These are phyloP conservation scores for Cryptococcus jaspeensis DNA, from an alignment of 1,284 basidiomycete species.

Conservation along the genomic window DNA sequence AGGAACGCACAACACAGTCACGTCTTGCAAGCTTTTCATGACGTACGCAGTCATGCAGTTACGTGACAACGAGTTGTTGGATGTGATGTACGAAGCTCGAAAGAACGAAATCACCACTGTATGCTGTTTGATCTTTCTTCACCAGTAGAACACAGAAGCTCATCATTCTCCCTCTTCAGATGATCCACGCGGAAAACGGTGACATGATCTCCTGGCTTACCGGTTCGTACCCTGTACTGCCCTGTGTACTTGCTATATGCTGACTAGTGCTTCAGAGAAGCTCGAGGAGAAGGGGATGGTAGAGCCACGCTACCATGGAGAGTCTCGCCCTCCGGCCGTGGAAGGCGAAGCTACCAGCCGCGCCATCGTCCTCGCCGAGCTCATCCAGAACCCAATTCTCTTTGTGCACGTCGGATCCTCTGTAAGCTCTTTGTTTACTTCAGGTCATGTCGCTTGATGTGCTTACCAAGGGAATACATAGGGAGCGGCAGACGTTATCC, in stretches of 20 bases:
- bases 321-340: slow-evolving; percentile 30
- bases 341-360: slow-evolving; percentile 36
- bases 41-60: slow-evolving; percentile 16
- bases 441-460: neutral
- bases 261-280: slow-evolving; percentile 1
- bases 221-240: slow-evolving; percentile 1
- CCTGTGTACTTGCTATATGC: neutral
- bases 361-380: slow-evolving; percentile 30
- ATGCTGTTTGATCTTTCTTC: neutral
- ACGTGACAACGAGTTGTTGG: slow-evolving; percentile 17
- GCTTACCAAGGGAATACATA: neutral
- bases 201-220: slow-evolving; percentile 24
- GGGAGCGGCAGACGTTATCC: slow-evolving; percentile 14
- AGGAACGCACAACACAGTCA: too few species aligned
- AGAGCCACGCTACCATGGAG: slow-evolving; percentile 19
- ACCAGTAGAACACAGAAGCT: neutral
- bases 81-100: slow-evolving; percentile 21
- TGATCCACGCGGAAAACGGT: slow-evolving; percentile 25
- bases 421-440: slow-evolving; percentile 11
- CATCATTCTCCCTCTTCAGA: slow-evolving; percentile 7
- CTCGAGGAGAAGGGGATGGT: neutral
- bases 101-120: slow-evolving; percentile 18
- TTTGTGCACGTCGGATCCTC: slow-evolving; percentile 36
- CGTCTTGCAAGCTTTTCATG: slow-evolving; percentile 20
- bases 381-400: slow-evolving; percentile 32